Evolutionary conservation across 176 grass and related monocot genomes (phyloP).

Genomic region (Triticum turgidum): DNA sequence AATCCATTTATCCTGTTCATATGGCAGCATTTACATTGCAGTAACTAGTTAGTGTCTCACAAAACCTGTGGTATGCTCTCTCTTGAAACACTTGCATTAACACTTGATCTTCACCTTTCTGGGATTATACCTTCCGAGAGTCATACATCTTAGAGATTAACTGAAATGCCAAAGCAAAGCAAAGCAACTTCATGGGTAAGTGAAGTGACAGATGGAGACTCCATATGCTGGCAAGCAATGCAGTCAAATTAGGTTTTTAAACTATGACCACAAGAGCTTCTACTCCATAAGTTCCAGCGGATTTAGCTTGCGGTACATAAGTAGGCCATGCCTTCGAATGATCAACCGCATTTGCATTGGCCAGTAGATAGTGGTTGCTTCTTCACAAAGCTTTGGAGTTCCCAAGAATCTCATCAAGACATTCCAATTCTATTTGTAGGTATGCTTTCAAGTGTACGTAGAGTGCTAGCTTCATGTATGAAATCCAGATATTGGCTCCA

Average conservation of each 20-base stretch:
- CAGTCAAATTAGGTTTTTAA: not conserved
- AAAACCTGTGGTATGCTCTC: not conserved
- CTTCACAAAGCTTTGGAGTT: not conserved
- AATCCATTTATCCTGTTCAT: not conserved
- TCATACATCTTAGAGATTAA: not conserved
- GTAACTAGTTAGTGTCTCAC: not conserved
- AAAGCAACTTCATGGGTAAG: not conserved
- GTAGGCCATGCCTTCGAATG: not conserved
- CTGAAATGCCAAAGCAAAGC: slow-evolving; percentile 1
- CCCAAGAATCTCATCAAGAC: not conserved
- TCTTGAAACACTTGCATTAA: not conserved
- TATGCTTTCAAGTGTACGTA: not conserved
- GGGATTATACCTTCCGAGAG: not conserved
- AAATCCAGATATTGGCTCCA: not conserved
- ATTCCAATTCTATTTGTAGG: not conserved
- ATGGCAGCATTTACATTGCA: not conserved
- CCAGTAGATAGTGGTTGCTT: not conserved
- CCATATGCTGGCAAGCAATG: not conserved
- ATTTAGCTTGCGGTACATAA: not conserved
- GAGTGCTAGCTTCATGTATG: not conserved
- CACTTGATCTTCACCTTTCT: not conserved
- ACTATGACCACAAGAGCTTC: not conserved
- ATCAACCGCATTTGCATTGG: not conserved
- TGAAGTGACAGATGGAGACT: not conserved
- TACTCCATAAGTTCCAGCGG: not conserved